Base-by-base conservation (phyloP, 106 monocot species). In the Apostasia ramifera region DNA sequence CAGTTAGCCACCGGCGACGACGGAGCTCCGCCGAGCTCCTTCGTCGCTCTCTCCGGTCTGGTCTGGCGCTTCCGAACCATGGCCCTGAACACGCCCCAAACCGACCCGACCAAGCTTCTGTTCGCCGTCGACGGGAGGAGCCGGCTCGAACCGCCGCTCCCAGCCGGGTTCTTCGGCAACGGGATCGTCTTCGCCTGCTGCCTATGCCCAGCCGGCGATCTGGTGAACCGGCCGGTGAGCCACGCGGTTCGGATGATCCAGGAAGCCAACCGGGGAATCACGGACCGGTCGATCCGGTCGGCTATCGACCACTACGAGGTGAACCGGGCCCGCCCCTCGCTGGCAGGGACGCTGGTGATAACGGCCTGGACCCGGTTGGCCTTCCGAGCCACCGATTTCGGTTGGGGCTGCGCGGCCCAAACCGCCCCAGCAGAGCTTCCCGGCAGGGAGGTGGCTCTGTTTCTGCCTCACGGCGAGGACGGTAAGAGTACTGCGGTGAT, bases 41-140 rank as follows among this genome's bases (percentile, higher is more conserved):
- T 81, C 68, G 71, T 48, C 52, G 82, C 78, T 3, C 75, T 86
- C 14, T 26, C 81, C 3, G 86, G 59, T 3, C 50, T 86, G 65
- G 50, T 82, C 10, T 86, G 86, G 86, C 67, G 72, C 7, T 70
- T 79, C 1, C 63, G 86, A 7, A 79, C 65, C 40, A 55, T 41
- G 38, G 79, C 86, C 5, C 66, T 86, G 0, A 41, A 46, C 1
- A 55, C 80, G 39, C 12, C 3, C 0, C 69, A 68, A 1, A 2
- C 51, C 45, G 82, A 86, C 55, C 61, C 44, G 51, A 68, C 70
- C 4, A 86, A 82, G 74, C 79, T 86, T 37, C 77, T 82, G 7
- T 82, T 86, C 47, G 82, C 82, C 6, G 86, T 82, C 26, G 82
- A 86, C 63, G 76, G 69, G 39, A 69, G 86, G 50, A 7, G 44